phyloP scores from a whole-genome alignment of 2,329 filamentous ascomycete species.

The Ophiostoma populinum region DNA sequence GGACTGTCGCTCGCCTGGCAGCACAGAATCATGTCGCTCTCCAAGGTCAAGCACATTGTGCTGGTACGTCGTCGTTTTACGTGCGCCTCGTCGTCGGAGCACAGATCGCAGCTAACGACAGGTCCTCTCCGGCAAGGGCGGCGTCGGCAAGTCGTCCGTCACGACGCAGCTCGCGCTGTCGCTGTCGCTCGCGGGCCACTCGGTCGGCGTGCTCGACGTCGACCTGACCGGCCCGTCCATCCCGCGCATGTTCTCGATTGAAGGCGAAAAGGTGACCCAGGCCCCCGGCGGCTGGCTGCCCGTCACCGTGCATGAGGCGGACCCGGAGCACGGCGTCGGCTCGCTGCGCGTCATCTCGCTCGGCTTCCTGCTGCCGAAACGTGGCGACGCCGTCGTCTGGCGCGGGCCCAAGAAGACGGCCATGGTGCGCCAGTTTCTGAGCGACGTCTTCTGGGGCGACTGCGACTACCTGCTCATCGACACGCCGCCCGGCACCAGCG shows the following conservation, averaged over 20 bases:
- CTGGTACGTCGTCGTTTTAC: constrained; percentile 26
- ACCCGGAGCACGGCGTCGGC: constrained; percentile 34
- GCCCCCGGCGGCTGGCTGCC: constrained; percentile 86
- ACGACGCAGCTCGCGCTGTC: constrained; percentile 90
- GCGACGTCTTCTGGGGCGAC: constrained; percentile 73
- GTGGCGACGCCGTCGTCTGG: constrained; percentile 92
- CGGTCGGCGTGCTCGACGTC: constrained; percentile 87
- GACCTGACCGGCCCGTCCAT: constrained; percentile 95
- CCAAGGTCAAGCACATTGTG: constrained; percentile 60
- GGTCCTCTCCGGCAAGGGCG: constrained; percentile 90
- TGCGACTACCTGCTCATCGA: constrained; percentile 91
- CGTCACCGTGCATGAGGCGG: constrained; percentile 58
- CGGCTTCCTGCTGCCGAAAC: constrained; percentile 68
- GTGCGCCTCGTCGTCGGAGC: background rate
- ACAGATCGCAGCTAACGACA: constrained; percentile 15
- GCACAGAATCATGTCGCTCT: constrained; percentile 48
- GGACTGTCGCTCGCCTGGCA: too few species aligned
- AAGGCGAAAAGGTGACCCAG: constrained; percentile 77
- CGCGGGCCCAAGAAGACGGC: constrained; percentile 96
- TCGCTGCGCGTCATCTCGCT: constrained; percentile 75
- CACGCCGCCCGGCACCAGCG: constrained; percentile 87
- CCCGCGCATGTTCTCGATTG: constrained; percentile 82
- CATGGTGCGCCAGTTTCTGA: constrained; percentile 93
- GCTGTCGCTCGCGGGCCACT: constrained; percentile 67
- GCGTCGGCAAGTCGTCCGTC: constrained; percentile 95